Evolutionary conservation across 2,329 filamentous ascomycete species (phyloP), one percentile per base, ranked within the genome.

Genomic region (Cercospora sp.): DNA sequence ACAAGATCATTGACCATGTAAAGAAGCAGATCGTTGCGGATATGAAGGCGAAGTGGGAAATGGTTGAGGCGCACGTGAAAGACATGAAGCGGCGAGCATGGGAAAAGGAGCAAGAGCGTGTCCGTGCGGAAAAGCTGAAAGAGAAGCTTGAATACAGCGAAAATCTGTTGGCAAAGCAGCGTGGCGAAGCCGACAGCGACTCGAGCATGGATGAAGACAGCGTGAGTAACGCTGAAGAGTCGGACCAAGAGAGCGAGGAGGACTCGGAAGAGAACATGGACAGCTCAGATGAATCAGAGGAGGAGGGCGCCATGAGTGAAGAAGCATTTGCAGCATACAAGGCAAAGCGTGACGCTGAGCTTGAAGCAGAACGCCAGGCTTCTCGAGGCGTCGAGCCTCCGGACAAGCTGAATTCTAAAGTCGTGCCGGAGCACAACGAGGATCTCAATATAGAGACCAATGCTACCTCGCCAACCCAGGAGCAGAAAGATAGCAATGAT

Each of bases 1-100:
- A 86, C 63, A 88, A 90, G 26, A 84, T 74, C 33, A 89, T 73
- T 89, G 89, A 79, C 84, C 89, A 69, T 81, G 83, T 57, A 86
- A 97, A 95, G 78, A 92, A 88, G 69, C 86, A 89, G 68, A 87
- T 97, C 16, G 84, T 90, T 48, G 86, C 84, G 65, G 88, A 90
- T 76, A 78, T 90, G 66, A 85, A 86, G 69, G 84, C 85, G 68
- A 85, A 87, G 72, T 90, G 89, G 82, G 83, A 86, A 57, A 78
- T 87, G 64, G 85, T 89, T 57, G 84, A 81, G 65, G 82, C 82
- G 12, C 87, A 90, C 70, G 85, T 89, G 33, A 84, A 88, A 70
- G 83, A 84, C 64, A 80, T 82, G 68, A 83, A 87, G 42, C 79
- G 87, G 65, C 83, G 84, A 63, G 82, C 82, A 57, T 89, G 87